A percentile compares a stretch with the other conserved stretches of the same genome.
Evolutionary conservation across 306 rosid species (phyloP).

Genomic region (Rosa persica): DNA sequence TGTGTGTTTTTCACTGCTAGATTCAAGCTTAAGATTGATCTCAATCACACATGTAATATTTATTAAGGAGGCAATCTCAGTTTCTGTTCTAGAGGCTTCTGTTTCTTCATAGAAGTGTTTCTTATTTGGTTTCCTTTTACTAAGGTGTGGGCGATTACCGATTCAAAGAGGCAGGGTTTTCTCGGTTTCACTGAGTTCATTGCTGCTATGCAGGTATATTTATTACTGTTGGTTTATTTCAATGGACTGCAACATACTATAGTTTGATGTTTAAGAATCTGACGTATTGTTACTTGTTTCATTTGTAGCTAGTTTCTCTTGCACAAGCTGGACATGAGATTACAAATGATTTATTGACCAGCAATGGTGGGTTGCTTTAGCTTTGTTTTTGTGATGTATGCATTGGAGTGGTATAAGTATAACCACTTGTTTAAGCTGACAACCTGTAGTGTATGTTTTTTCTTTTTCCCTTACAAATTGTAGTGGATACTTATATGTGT

Average conservation of each 20-base stretch:
- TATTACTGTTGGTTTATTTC: neutral
- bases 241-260: neutral
- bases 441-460: neutral
- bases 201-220: constrained; percentile 70
- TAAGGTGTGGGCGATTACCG: constrained; percentile 96
- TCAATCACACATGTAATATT: too few species aligned
- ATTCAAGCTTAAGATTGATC: too few species aligned
- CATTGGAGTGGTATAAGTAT: constrained; percentile 3
- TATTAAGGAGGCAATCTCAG: neutral
- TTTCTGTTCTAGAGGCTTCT: neutral
- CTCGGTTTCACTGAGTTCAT: constrained; percentile 82
- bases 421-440: neutral
- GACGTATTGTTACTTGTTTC: neutral
- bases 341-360: constrained; percentile 42
- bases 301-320: constrained; percentile 47
- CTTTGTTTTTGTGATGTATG: neutral
- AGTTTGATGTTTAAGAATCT: neutral
- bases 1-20: too few species aligned
- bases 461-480: neutral
- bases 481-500: neutral
- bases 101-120: neutral
- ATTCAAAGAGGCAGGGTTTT: constrained; percentile 85
- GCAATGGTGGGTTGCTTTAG: constrained; percentile 37
- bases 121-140: neutral
- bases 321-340: constrained; percentile 54